Conservation (phyloP, 1,284 basidiomycete species). For the Naganishia sp. region DNA sequence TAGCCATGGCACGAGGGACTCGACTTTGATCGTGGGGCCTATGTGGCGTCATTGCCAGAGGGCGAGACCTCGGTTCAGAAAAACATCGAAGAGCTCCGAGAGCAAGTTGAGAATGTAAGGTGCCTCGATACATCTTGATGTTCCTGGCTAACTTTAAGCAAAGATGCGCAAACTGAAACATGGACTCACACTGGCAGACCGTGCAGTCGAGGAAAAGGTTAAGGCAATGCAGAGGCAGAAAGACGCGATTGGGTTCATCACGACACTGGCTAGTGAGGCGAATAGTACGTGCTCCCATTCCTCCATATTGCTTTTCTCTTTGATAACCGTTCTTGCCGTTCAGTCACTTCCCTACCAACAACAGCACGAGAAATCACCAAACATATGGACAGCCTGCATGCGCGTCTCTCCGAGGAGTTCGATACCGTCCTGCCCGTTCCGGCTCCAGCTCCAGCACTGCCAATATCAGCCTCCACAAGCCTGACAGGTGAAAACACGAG, state of each 20-base stretch:
- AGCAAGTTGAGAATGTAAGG: slow-evolving; percentile 50
- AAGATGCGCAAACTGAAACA: slow-evolving; percentile 44
- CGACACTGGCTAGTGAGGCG: slow-evolving; percentile 19
- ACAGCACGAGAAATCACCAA: slow-evolving; percentile 37
- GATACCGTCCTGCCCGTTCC: slow-evolving; percentile 34
- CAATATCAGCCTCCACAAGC: not conserved
- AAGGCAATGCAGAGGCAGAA: slow-evolving; percentile 46
- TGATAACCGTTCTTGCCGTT: not conserved
- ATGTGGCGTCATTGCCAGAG: slow-evolving; percentile 42
- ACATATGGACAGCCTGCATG: slow-evolving; percentile 41
- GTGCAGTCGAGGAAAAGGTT: slow-evolving; percentile 44
- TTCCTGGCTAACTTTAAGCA: not conserved
- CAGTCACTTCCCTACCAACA: slow-evolving; percentile 46
- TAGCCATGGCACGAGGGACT: slow-evolving; percentile 53
- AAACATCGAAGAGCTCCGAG: slow-evolving; percentile 43
- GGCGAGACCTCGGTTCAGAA: slow-evolving; percentile 43
- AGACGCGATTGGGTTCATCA: slow-evolving; percentile 50
- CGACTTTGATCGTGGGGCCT: slow-evolving; percentile 50
- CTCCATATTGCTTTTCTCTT: not conserved
- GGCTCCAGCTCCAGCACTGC: slow-evolving; percentile 5
- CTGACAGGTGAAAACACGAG: slow-evolving; percentile 14
- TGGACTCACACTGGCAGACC: slow-evolving; percentile 46
- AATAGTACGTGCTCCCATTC: slow-evolving; percentile 2
- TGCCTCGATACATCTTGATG: no score
- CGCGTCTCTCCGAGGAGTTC: slow-evolving; percentile 38